These are phyloP conservation scores for Fusarium nematophilum DNA, from an alignment of 2,329 filamentous ascomycete species.

Conservation along the genomic window DNA sequence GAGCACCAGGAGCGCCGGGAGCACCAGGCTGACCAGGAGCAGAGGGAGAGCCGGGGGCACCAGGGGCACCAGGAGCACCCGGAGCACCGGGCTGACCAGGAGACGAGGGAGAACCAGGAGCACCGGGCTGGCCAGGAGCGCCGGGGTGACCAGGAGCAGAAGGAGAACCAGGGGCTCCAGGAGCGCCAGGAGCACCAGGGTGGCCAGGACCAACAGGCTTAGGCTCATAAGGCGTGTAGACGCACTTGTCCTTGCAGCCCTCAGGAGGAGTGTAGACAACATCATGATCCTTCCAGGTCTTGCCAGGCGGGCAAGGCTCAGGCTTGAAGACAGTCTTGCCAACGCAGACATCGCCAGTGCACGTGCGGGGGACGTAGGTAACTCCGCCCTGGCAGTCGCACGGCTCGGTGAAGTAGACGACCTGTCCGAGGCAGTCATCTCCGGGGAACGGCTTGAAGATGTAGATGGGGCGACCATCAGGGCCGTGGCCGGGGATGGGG, in stretches of 20 bases:
- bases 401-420: slow-evolving; percentile 31
- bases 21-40: too few species aligned
- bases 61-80: too few species aligned
- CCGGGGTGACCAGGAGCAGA: too few species aligned
- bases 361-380: slow-evolving; percentile 35
- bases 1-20: background rate
- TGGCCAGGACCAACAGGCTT: background rate
- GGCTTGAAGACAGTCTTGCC: slow-evolving; percentile 40
- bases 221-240: slow-evolving; percentile 42
- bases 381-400: slow-evolving; percentile 36
- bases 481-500: background rate
- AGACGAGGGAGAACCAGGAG: slow-evolving; percentile 9
- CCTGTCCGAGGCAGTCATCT: slow-evolving; percentile 30
- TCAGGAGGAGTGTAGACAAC: slow-evolving; percentile 28
- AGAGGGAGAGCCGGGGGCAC: too few species aligned
- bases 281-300: slow-evolving; percentile 23
- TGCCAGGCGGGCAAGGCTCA: too few species aligned
- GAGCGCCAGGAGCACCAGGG: too few species aligned
- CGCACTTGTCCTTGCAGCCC: slow-evolving; percentile 29
- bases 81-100: background rate
- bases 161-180: slow-evolving; percentile 12
- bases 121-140: slow-evolving; percentile 10
- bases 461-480: slow-evolving; percentile 19
- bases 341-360: slow-evolving; percentile 28
- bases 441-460: slow-evolving; percentile 37